Evolutionary conservation across 1,284 basidiomycete genomes (phyloP), one percentile per base, ranked within the genome.

Genomic region (Microbotryum intermedium): DNA sequence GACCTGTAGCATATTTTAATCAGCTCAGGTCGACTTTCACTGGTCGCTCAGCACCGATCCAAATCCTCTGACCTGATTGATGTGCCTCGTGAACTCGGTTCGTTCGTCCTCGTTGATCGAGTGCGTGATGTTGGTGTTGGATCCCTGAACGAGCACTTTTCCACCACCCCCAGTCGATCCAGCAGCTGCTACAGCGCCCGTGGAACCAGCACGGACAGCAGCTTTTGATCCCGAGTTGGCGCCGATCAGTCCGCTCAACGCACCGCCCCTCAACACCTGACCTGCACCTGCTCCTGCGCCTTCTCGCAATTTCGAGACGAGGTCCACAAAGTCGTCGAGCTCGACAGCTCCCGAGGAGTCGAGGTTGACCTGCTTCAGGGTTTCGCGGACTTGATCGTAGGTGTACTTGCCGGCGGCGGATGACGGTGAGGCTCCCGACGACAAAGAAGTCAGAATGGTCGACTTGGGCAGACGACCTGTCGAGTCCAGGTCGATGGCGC

Each of bases 91-190:
- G 77, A 98, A 98, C 72, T 95, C 93, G 48, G 83, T 80, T 60
- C 90, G 82, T 75, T 98, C 94, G 75, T 98, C 94, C 75, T 97
- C 91, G 77, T 97, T 97, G 77, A 99, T 89, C 47, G 94, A 95
- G 78, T 99, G 94, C 76, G 89, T 91, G 60, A 91, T 88, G 75
- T 93, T 97, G 54, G 89, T 89, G 70, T 92, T 97, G 3, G 90
- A 90, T 50, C 94, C 95, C 72, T 91, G 86, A 48, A 98, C 90
- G 3, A 89, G 90, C 59, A 97, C 90, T 72, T 93, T 94, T 46
- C 93, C 93, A 65, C 81, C 81, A 63, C 72, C 55, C 9, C 44
- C 70, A 9, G 71, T 71, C 42, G 68, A 65, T 45, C 71, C 74
- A 2, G 57, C 53, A 42, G 53, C 45, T 26, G 47, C 44, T 46